A percentile compares a stretch with the other conserved stretches of the same genome.
These are phyloP conservation scores for Oldenlandia corymbosa DNA, from an alignment of 257 asterid genomes.

Conservation along the genomic window DNA sequence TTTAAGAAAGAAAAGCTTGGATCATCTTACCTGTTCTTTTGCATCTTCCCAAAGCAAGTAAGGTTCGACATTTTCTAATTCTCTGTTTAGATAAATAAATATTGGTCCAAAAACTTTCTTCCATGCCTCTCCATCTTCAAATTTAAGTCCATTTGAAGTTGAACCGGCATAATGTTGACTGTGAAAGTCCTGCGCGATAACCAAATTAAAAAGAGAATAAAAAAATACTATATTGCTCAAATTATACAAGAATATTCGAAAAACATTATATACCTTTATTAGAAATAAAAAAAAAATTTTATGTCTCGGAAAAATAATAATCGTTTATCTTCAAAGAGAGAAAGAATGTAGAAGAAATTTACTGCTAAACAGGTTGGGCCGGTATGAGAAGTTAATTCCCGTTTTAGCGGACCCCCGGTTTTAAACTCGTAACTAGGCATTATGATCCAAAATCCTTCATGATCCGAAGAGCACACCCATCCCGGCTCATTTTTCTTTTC, in stretches of 20 bases:
- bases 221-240: no score
- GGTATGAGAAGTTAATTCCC: slow-evolving; percentile 36
- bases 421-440: slow-evolving; percentile 32
- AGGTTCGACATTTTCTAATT: slow-evolving; percentile 34
- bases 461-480: background rate
- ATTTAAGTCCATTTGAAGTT: background rate
- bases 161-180: background rate
- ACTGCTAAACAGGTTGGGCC: slow-evolving; percentile 31
- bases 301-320: no score
- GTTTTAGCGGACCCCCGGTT: slow-evolving; percentile 35
- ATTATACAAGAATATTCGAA: no score
- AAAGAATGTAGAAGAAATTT: no score
- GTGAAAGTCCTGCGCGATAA: background rate
- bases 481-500: background rate
- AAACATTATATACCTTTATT: no score
- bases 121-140: background rate
- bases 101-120: slow-evolving; percentile 76
- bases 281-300: no score
- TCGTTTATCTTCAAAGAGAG: no score
- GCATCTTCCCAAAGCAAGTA: slow-evolving; percentile 62
- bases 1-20: no score
- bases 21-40: slow-evolving; percentile 56
- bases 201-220: background rate
- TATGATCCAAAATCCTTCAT: slow-evolving; percentile 32
- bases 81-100: slow-evolving; percentile 59